Evolutionary conservation across 495 filamentous ascomycete genomes (phyloP).

Genomic region (Parachaetomium inaequale): DNA sequence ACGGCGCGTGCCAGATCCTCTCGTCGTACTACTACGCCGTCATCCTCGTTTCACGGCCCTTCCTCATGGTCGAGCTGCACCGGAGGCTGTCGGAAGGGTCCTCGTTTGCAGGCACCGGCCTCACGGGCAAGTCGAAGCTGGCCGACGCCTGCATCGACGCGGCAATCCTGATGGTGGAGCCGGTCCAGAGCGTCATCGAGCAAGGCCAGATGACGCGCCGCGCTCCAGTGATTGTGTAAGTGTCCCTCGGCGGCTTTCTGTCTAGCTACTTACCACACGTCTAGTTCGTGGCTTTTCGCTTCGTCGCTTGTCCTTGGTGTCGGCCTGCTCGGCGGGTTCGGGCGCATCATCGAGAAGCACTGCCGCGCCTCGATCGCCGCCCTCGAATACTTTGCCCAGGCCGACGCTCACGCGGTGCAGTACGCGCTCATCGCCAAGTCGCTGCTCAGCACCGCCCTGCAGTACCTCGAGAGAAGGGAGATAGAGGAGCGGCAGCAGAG

Average conservation of each 20-base stretch:
- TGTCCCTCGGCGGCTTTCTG: neutral
- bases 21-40: conserved; percentile 47
- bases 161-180: conserved; percentile 44
- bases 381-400: conserved; percentile 41
- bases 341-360: conserved; percentile 45
- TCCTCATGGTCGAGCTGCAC: conserved; percentile 47
- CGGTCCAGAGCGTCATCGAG: conserved; percentile 35
- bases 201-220: conserved; percentile 32
- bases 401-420: conserved; percentile 43
- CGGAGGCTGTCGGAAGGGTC: conserved; percentile 34
- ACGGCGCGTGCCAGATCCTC: conserved; percentile 43
- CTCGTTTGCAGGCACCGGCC: conserved; percentile 1
- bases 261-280: neutral
- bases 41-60: conserved; percentile 45
- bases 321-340: conserved; percentile 43
- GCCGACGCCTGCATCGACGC: conserved; percentile 49
- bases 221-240: conserved; percentile 44
- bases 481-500: conserved; percentile 37
- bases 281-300: conserved; percentile 47
- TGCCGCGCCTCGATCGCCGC: conserved; percentile 37
- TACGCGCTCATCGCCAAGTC: conserved; percentile 47
- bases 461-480: conserved; percentile 40
- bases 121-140: conserved; percentile 38
- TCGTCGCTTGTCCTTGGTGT: conserved; percentile 46
- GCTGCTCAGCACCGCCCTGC: conserved; percentile 37